Evolutionary conservation across 441 rosid genomes (phyloP).

Genomic region (Iberis amara): DNA sequence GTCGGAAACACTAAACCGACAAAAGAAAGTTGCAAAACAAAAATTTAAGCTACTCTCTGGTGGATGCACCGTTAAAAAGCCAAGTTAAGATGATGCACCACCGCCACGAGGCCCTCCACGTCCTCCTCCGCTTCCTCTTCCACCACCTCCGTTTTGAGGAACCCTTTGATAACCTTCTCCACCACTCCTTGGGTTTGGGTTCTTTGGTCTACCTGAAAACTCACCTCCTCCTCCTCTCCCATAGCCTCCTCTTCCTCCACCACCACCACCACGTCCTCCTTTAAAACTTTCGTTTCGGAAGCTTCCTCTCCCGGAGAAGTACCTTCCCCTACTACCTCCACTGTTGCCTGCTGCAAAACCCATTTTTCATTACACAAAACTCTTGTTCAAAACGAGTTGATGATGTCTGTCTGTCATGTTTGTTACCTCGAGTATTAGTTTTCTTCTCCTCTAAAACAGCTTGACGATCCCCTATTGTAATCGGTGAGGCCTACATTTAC

Average conservation of each 20-base stretch:
- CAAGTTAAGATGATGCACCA: slow-evolving; percentile 3
- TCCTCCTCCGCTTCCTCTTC: background rate
- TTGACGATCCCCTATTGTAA: slow-evolving; percentile 57
- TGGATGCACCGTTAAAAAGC: no score
- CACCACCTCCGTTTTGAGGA: slow-evolving; percentile 49
- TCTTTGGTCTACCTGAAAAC: slow-evolving; percentile 58
- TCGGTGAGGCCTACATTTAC: slow-evolving; percentile 60
- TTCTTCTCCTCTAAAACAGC: slow-evolving; percentile 82
- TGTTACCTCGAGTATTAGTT: slow-evolving; percentile 64
- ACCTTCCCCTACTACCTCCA: slow-evolving; percentile 65
- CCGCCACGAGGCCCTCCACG: slow-evolving; percentile 30
- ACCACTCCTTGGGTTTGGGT: slow-evolving; percentile 49
- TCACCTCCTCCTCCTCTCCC: slow-evolving; percentile 51
- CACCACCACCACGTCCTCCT: slow-evolving; percentile 69
- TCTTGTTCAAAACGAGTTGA: background rate
- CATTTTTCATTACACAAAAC: slow-evolving; percentile 5
- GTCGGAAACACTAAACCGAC: no score
- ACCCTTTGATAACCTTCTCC: slow-evolving; percentile 53
- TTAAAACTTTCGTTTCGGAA: slow-evolving; percentile 67
- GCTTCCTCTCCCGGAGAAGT: slow-evolving; percentile 53
- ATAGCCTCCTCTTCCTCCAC: slow-evolving; percentile 70
- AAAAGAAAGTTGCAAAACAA: no score
- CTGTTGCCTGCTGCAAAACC: slow-evolving; percentile 30
- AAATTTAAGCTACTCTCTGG: no score
- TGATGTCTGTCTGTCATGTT: slow-evolving; percentile 12